These are phyloP conservation scores for Flaveria sonorensis DNA, from an alignment of 129 eudicot species.

Conservation along the genomic window DNA sequence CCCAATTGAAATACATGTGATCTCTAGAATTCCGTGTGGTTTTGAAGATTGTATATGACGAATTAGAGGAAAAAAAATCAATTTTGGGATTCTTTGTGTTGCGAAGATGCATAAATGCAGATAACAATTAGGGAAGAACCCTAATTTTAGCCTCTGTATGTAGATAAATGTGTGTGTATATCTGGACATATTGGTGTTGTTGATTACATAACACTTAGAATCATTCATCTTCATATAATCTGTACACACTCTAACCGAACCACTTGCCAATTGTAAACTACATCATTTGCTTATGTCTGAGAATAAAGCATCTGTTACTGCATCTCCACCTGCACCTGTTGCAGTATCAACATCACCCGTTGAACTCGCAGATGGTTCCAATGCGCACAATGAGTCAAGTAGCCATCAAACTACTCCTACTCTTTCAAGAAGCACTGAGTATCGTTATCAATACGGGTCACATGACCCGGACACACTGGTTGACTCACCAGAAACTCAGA, in stretches of 20 bases:
- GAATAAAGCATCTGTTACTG: constrained; percentile 34
- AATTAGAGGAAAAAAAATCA: neutral
- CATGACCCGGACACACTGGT: constrained; percentile 32
- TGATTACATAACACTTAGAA: neutral
- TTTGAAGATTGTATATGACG: neutral
- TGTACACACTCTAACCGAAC: neutral
- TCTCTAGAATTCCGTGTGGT: neutral
- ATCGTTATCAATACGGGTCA: constrained; percentile 26
- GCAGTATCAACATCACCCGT: constrained; percentile 50
- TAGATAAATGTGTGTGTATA: neutral
- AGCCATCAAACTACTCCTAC: constrained; percentile 4
- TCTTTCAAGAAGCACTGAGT: constrained; percentile 30
- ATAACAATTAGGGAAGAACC: no score
- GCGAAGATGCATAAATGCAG: no score
- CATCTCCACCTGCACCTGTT: constrained; percentile 43
- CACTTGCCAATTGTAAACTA: constrained; percentile 45
- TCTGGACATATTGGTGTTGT: constrained; percentile 15
- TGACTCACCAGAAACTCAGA: constrained; percentile 35
- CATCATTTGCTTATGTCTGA: constrained; percentile 49
- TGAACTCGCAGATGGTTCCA: constrained; percentile 14
- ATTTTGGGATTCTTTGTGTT: neutral
- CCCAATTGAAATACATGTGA: constrained; percentile 11
- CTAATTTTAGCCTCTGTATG: neutral
- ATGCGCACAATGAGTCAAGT: neutral
- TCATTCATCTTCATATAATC: constrained; percentile 11